Base-by-base conservation (phyloP, 148 eudicot genomes). In the Beta vulgaris region DNA sequence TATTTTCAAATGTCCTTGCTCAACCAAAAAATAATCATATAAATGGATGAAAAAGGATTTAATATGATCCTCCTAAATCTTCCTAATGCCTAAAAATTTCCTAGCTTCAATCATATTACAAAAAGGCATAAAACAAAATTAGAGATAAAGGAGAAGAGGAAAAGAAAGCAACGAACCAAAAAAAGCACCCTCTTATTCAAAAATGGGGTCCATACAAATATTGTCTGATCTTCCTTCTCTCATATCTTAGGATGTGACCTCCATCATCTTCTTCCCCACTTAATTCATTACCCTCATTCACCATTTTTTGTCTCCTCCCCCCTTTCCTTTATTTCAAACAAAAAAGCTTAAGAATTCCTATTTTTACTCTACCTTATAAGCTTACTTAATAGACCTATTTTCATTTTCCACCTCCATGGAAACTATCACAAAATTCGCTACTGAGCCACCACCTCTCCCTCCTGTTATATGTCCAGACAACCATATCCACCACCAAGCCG, bases 201-300 rank as follows among this genome's bases (percentile, higher is more conserved):
- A 43, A 13, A 75, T n/a, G 67, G 82, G 78, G 51, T 77, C 82
- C 76, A 75, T 70, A 19, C 78, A 68, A 61, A 75, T 75, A 80
- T 75, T 74, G 75, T 79, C 63, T 54, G 69, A 66, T 66, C 73
- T 48, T 42, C 68, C 68, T 72, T 46, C 49, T 64, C 48, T 75
- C 63, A 74, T 77, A 73, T 81, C 80, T 57, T 48, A 74, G 61
- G 84, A 78, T 74, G 76, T 82, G 85, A 82, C 85, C 82, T 74
- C 74, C 68, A 68, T 74, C 73, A 59, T 73, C 70, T 54, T 75
- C 78, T 61, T 48, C 66, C 64, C 71, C 49, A n/a, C n/a, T n/a
- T 28, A 63, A 76, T 71, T 60, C 68, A 40, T 37, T 68, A 40
- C 73, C 69, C 74, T 79, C 82, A 78, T 84, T 76, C 82, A 69